These are phyloP conservation scores for Rhodamnia argentea DNA, from an alignment of 345 rosid species.

Conservation along the genomic window DNA sequence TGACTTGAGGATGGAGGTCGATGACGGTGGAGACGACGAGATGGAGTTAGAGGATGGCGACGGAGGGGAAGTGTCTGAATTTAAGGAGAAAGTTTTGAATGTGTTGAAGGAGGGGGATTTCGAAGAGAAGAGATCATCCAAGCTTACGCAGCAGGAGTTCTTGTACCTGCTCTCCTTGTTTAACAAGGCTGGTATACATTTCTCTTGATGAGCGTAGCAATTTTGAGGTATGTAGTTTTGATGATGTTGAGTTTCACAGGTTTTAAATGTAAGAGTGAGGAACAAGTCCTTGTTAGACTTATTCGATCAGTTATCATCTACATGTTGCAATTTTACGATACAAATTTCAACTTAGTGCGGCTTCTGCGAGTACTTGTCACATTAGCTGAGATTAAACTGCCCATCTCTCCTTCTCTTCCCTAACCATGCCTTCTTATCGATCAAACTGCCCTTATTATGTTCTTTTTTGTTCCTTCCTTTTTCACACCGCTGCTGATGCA, in stretches of 20 bases:
- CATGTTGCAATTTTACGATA: neutral
- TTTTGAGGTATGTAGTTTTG: neutral
- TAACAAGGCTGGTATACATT: conserved; percentile 82
- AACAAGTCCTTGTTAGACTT: neutral
- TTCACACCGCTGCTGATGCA: neutral
- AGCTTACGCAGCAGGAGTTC: conserved; percentile 62
- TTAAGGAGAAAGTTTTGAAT: conserved; percentile 52
- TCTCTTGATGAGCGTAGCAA: conserved; percentile 1
- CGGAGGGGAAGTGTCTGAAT: conserved; percentile 39
- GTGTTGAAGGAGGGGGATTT: conserved; percentile 64
- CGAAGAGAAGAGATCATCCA: conserved; percentile 50
- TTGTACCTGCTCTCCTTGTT: conserved; percentile 69
- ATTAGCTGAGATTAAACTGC: neutral
- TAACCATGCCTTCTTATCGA: neutral
- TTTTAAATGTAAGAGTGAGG: neutral
- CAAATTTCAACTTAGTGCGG: neutral
- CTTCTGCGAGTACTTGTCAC: neutral
- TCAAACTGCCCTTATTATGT: neutral
- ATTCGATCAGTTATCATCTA: neutral
- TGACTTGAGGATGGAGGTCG: conserved; percentile 40
- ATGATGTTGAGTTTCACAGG: neutral
- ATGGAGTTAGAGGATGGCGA: conserved; percentile 28
- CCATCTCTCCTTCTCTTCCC: neutral
- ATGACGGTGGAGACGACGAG: conserved; percentile 30
- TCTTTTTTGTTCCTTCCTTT: neutral